These are phyloP conservation scores for Daldinia bambusicola DNA, from an alignment of 495 filamentous ascomycete genomes.

Conservation along the genomic window DNA sequence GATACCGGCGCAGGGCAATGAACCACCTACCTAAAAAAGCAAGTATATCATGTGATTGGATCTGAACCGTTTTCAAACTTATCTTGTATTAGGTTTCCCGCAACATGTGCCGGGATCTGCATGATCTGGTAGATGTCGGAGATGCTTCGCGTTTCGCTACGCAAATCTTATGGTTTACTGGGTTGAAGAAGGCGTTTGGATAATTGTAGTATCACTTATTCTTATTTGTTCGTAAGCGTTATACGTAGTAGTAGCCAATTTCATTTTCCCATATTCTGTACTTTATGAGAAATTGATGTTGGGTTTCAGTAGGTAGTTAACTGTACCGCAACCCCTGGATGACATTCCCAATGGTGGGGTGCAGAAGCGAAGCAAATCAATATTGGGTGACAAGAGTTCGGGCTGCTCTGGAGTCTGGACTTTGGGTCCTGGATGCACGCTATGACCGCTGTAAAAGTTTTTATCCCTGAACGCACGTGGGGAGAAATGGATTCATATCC, in stretches of 20 bases:
- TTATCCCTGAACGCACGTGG: conserved; percentile 43
- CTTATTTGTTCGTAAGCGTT: background rate
- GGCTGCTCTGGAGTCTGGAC: conserved; percentile 21
- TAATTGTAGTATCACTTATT: background rate
- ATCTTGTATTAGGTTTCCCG: conserved; percentile 19
- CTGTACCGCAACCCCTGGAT: conserved; percentile 1
- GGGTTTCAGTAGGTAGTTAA: background rate
- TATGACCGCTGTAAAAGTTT: conserved; percentile 28
- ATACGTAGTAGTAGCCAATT: background rate
- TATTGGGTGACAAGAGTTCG: conserved; percentile 5
- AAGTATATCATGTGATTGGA: conserved; percentile 37
- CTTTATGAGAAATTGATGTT: background rate
- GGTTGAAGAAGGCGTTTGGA: background rate
- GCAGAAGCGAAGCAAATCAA: conserved; percentile 9
- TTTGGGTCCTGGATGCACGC: conserved; percentile 30
- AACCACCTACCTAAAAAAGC: conserved; percentile 39
- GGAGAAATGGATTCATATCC: conserved; percentile 24
- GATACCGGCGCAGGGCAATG: conserved; percentile 1
- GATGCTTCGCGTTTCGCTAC: conserved; percentile 16
- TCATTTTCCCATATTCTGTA: too few species aligned
- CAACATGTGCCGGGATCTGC: conserved; percentile 39
- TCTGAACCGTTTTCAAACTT: conserved; percentile 31
- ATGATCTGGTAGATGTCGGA: conserved; percentile 7
- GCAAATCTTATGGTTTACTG: background rate
- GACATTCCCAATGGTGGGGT: conserved; percentile 31